Conservation (phyloP, 2,329 filamentous ascomycete genomes). For the Byssothecium circinans region DNA sequence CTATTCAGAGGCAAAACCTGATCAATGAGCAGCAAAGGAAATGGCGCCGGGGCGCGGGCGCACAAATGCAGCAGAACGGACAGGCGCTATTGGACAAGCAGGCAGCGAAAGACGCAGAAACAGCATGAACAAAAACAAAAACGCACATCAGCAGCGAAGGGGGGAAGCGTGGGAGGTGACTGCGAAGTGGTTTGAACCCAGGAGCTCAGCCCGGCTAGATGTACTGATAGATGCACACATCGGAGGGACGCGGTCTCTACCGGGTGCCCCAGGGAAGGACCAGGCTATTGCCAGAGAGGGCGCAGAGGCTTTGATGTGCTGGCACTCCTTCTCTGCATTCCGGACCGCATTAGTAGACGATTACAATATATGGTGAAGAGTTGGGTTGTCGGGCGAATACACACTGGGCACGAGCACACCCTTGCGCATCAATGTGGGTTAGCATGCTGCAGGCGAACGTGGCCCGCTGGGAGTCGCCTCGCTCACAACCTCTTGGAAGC, state of each 20-base stretch:
- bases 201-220: constrained; percentile 36
- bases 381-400: constrained; percentile 45
- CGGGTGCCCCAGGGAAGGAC: constrained; percentile 27
- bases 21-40: constrained; percentile 24
- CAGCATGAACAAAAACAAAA: constrained; percentile 30
- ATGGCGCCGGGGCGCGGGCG: constrained; percentile 19
- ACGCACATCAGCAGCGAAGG: constrained; percentile 26
- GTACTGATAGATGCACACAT: constrained; percentile 29
- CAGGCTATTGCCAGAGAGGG: constrained; percentile 32
- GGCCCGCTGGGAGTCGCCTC: constrained; percentile 42
- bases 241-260: constrained; percentile 20
- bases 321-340: constrained; percentile 43
- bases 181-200: constrained; percentile 29
- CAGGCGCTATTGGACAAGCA: constrained; percentile 22
- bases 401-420: constrained; percentile 37
- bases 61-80: constrained; percentile 16
- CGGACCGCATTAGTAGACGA: constrained; percentile 41
- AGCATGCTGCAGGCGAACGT: constrained; percentile 44
- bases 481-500: constrained; percentile 26
- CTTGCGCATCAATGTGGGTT: constrained; percentile 33
- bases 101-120: constrained; percentile 9
- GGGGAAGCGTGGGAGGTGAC: constrained; percentile 28
- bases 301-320: constrained; percentile 45
- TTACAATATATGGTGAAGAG: constrained; percentile 40
- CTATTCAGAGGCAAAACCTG: constrained; percentile 22